Evolutionary conservation across 2,329 filamentous ascomycete genomes (phyloP).

Genomic region (Neocucurbitaria cava): DNA sequence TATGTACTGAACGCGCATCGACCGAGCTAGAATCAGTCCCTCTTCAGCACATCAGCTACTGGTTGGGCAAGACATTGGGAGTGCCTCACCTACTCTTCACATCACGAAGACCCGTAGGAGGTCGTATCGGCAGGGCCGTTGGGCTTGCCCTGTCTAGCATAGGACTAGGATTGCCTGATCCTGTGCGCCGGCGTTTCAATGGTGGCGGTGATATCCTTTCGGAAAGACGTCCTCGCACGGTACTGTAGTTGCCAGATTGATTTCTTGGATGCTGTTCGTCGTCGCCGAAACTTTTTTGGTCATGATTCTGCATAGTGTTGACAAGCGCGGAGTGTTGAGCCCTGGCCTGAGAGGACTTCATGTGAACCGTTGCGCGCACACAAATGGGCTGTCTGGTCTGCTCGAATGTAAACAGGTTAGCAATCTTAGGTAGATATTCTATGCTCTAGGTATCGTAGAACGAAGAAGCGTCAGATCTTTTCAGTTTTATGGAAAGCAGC

Average conservation of each 20-base stretch:
- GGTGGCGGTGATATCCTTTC: slow-evolving; percentile 33
- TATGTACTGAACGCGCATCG: neutral
- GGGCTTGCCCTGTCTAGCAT: neutral
- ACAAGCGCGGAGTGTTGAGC: neutral
- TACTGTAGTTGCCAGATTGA: neutral
- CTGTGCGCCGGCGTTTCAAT: slow-evolving; percentile 26
- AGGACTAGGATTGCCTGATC: neutral
- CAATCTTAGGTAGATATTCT: neutral
- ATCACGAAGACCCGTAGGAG: neutral
- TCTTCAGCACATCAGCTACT: neutral
- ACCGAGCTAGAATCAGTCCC: neutral
- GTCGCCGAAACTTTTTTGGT: neutral
- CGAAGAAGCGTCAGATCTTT: slow-evolving; percentile 22
- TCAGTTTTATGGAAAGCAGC: slow-evolving; percentile 32
- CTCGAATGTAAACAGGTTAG: neutral
- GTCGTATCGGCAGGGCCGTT: neutral
- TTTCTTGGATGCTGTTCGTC: neutral
- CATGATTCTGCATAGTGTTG: neutral
- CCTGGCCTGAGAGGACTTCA: neutral
- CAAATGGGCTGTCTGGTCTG: neutral
- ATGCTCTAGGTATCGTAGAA: too few relatives aligned
- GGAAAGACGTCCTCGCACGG: neutral
- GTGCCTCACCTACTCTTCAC: slow-evolving; percentile 12
- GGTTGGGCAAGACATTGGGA: neutral
- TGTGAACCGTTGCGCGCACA: neutral